Base-by-base conservation (phyloP, 495 filamentous ascomycete genomes). In the Schizothecium vesticola region DNA sequence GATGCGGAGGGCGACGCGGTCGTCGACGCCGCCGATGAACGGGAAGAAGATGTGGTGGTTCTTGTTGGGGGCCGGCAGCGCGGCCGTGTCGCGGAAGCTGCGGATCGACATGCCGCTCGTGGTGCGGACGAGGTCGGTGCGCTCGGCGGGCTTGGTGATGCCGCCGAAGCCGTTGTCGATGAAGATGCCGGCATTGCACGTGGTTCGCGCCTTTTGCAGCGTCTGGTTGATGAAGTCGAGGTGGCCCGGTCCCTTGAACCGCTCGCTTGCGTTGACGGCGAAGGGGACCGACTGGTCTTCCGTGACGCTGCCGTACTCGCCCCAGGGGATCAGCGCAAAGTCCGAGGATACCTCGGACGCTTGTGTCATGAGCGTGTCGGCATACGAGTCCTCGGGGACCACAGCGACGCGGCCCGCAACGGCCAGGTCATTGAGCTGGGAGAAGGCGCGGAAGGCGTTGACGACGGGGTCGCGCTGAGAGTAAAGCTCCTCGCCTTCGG, bases 241-340 rank as follows among this genome's bases (percentile, higher is more conserved):
- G 70, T 92, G 90, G 3, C 84, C 73, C 24, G 75, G 77, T 16
- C 81, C 80, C 7, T 74, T 79, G 70, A 88, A 85, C 9, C 84
- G 80, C 62, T 88, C 84, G 66, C 79, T 79, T 0, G 75, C 63
- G 10, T 77, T 73, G 59, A 76, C 74, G 2, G 73, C 69, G 33
- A 76, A 74, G 0, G 80, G 78, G 29, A 81, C 76, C 0, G 83
- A 80, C 36, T 83, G 79, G 57, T 83, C 78, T 63, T 97, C 93
- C 12, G 84, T 84, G 68, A 91, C 84, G 65, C 83, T 86, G 19
- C 91, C 92, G n/a, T 86, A 88, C 67, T 96, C 92, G 72, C 90
- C 92, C 95, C 95, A 99, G 0, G 95, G 94, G 43, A 97, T 86
- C 8, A 99, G 82, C 0, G 96, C 85, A 56, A 99, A 86, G 71